Evolutionary conservation across 1,139 yeast genomes (phyloP).

Genomic region (Nakaseomyces uthaithaninus): DNA sequence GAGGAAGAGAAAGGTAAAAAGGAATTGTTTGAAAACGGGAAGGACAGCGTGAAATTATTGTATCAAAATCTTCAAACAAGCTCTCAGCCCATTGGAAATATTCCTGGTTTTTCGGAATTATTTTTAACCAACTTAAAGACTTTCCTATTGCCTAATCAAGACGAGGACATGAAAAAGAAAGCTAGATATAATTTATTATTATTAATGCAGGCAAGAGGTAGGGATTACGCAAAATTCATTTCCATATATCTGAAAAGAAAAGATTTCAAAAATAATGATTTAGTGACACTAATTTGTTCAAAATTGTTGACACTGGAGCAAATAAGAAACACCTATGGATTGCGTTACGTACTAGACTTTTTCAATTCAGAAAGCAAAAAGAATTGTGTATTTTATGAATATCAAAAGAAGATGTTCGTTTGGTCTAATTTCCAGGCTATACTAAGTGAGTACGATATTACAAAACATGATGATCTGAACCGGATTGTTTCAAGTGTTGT

Average conservation of each 20-base stretch:
- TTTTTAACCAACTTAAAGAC: slow-evolving; percentile 27
- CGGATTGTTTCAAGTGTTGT: slow-evolving; percentile 17
- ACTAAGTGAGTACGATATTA: slow-evolving; percentile 14
- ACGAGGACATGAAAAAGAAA: slow-evolving; percentile 9
- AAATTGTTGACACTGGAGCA: slow-evolving; percentile 28
- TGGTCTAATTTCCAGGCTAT: slow-evolving; percentile 19
- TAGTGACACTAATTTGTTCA: slow-evolving; percentile 21
- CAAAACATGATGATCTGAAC: slow-evolving; percentile 11
- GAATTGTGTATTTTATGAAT: slow-evolving; percentile 19
- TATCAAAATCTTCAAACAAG: slow-evolving; percentile 10
- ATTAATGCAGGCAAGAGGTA: slow-evolving; percentile 18
- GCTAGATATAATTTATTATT: slow-evolving; percentile 21
- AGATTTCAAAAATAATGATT: slow-evolving; percentile 19
- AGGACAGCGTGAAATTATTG: slow-evolving; percentile 13
- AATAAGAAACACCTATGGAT: slow-evolving; percentile 23
- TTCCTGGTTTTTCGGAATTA: slow-evolving; percentile 24
- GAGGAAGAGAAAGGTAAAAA: slow-evolving; percentile 26
- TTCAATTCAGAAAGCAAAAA: slow-evolving; percentile 6
- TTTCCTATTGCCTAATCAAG: slow-evolving; percentile 14
- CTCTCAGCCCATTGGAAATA: slow-evolving; percentile 11
- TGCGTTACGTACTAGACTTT: slow-evolving; percentile 9
- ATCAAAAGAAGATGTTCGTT: slow-evolving; percentile 22
- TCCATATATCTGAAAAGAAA: slow-evolving; percentile 29
- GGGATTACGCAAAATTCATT: slow-evolving; percentile 29
- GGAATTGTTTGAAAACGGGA: slow-evolving; percentile 20